Evolutionary conservation across 495 filamentous ascomycete species (phyloP), one percentile per base, ranked within the genome.

Genomic region (Hypoxylon lienhwacheense): DNA sequence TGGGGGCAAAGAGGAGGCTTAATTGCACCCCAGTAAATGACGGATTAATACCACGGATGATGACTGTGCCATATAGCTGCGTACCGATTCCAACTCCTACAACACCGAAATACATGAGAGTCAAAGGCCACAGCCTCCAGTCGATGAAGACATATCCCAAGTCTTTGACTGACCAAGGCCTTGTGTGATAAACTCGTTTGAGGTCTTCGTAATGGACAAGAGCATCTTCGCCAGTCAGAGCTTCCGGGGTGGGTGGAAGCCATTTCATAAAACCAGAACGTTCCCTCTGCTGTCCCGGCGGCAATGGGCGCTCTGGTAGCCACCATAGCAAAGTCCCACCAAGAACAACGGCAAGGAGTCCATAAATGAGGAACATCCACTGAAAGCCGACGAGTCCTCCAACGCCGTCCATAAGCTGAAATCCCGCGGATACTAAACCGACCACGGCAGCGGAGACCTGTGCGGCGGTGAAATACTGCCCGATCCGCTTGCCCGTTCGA

Each of bases 361-460:
- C 91, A 53, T 90, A 96, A 26, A 96, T 70, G 16, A 96, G 79
- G 66, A 96, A 95, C 91, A 96, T 95, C 91, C 91, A 96, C 54
- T 89, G 85, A 66, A 90, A 96, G 10, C 91, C 91, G 2, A 88
- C 86, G 4, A 91, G 75, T 7, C 91, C 90, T 10, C 79, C 76
- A 1, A 73, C 62, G 6, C 88, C 88, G 63, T 96, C 89, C 86
- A 96, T 92, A 60, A 93, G 71, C 66, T 95, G 89, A 66, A 96
- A 95, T 0, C 91, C 91, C 0, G 90, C 90, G 8, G 90, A 93
- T 14, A 95, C 91, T 6, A 95, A 76, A 3, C 91, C 90, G 5
- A 92, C 91, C 4, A 95, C 90, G 1, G 91, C 87, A 0, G 91
- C 91, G 4, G 91, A 95, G 11, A 96, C 80, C 66, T 95, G 91